A percentile compares a stretch with the other conserved stretches of the same genome.
Evolutionary conservation across 2,329 filamentous ascomycete genomes (phyloP).

Genomic region (Pseudocercospora ulei): DNA sequence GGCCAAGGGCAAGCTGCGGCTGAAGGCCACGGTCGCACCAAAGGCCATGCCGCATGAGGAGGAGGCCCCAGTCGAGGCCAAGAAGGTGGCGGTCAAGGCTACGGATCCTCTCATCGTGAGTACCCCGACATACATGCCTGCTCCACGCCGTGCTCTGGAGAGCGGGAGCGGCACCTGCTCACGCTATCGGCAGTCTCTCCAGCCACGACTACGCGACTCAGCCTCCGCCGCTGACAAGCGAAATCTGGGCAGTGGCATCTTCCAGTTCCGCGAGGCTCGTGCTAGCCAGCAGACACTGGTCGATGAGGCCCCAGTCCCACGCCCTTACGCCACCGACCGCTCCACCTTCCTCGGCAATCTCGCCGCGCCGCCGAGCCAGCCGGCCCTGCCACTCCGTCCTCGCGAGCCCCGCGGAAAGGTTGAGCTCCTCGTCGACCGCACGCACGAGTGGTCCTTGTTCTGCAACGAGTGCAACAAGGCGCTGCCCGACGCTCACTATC

Average conservation of each 20-base stretch:
- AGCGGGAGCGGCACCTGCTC: too few species aligned
- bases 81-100: conserved; percentile 19
- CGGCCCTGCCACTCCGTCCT: conserved; percentile 36
- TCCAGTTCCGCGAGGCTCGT: conserved; percentile 34
- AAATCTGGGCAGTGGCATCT: conserved; percentile 34
- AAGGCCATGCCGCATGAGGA: conserved; percentile 16
- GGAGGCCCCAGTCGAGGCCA: conserved; percentile 16
- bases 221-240: conserved; percentile 28
- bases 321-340: conserved; percentile 33
- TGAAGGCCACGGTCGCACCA: conserved; percentile 44
- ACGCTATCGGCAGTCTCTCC: conserved; percentile 17
- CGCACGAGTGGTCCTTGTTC: conserved; percentile 63
- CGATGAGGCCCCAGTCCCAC: conserved; percentile 35
- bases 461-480: conserved; percentile 81
- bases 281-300: conserved; percentile 29
- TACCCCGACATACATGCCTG: conserved; percentile 9
- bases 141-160: too few species aligned
- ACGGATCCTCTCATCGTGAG: conserved; percentile 18
- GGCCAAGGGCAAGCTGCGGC: conserved; percentile 92
- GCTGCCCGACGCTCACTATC: conserved; percentile 76
- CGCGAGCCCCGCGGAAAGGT: conserved; percentile 27
- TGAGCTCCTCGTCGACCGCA: conserved; percentile 24
- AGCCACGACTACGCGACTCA: conserved; percentile 24
- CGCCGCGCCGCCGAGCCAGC: conserved; percentile 17
- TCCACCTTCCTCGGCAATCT: conserved; percentile 24